These are phyloP conservation scores for Podosphaera aphanis DNA, from an alignment of 2,329 filamentous ascomycete species.

Conservation along the genomic window DNA sequence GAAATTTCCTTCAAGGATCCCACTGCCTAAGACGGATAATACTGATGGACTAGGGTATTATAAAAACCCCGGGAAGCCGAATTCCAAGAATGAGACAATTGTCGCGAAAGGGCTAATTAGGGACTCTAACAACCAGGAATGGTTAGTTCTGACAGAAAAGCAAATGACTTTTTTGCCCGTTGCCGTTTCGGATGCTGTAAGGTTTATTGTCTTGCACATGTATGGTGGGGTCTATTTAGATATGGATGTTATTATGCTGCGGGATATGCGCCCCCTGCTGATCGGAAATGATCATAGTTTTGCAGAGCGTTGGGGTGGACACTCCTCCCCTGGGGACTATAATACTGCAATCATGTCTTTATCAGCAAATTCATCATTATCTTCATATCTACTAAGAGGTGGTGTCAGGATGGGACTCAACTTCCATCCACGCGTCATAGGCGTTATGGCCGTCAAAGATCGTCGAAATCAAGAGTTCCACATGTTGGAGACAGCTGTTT, in stretches of 20 bases:
- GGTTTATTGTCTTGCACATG: slow-evolving; percentile 29
- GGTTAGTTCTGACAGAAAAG: slow-evolving; percentile 27
- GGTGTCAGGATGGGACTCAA: slow-evolving; percentile 33
- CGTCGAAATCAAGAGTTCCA: slow-evolving; percentile 27
- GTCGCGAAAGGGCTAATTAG: slow-evolving; percentile 28
- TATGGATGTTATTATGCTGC: slow-evolving; percentile 30
- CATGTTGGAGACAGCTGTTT: slow-evolving; percentile 32
- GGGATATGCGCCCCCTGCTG: slow-evolving; percentile 29
- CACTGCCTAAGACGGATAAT: slow-evolving; percentile 24
- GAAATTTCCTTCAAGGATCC: slow-evolving; percentile 28
- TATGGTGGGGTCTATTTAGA: slow-evolving; percentile 30
- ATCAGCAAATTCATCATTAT: slow-evolving; percentile 29
- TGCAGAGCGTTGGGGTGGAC: slow-evolving; percentile 30
- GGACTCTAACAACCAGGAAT: slow-evolving; percentile 25
- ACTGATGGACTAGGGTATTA: slow-evolving; percentile 26
- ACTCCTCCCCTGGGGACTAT: slow-evolving; percentile 28
- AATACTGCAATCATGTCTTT: slow-evolving; percentile 33
- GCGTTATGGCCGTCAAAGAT: slow-evolving; percentile 32
- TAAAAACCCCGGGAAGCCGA: slow-evolving; percentile 22
- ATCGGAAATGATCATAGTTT: slow-evolving; percentile 26
- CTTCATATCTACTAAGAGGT: slow-evolving; percentile 29
- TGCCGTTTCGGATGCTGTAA: slow-evolving; percentile 30
- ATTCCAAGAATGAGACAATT: slow-evolving; percentile 14
- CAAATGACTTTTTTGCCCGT: slow-evolving; percentile 34
- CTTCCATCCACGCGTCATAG: slow-evolving; percentile 30